Base-by-base conservation (phyloP, 768 basidiomycete species). In the Boletus huronensis region DNA sequence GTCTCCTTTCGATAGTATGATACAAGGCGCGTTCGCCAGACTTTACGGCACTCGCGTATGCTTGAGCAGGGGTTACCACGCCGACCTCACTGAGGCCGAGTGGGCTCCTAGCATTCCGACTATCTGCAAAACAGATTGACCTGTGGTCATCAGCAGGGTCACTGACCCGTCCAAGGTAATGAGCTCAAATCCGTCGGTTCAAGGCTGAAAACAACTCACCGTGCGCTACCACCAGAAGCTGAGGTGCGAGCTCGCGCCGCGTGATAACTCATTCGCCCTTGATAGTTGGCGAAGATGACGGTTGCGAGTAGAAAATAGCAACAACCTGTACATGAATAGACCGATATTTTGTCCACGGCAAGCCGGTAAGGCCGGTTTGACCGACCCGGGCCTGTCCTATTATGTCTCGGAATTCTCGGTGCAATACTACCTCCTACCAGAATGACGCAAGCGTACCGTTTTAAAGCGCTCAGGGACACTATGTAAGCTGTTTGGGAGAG, bases 61-160 rank as follows among this genome's bases (percentile, higher is more conserved):
- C 62, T 50, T 68, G 64, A 26, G 62, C 62, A 36, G 58, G 61
- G 17, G 64, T 69, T 19, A 58, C 48, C 17, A 26, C 48, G 7
- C 47, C 36, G 29, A 28, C 29, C 21, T 25, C 35, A 28, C 10
- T 29, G 25, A 29, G 3, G 25, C 5, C 17, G 42, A 43, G 28
- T 2, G 31, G 48, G 44, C 36, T 50, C 31, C 51, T 47, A 1
- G 41, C 3, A 42, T 38, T 45, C 45, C 25, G 36, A 48, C 31
- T 43, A n/a, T 46, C 38, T 11, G 34, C 40, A 16, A 53, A 55
- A 34, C 19, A 39, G 38, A 50, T 21, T 10, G 57, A 53, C 41
- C 47, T 45, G 13, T 25, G 32, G 43, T 53, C 61, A 25, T 52
- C 46, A 16, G n/a, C 23, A 36, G 19, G 13, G 29, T 53, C 46